A percentile compares a stretch with the other conserved stretches of the same genome.
Conservation (phyloP, 192 early-diverging fungal species). For the Backusella parvicylindrica region DNA sequence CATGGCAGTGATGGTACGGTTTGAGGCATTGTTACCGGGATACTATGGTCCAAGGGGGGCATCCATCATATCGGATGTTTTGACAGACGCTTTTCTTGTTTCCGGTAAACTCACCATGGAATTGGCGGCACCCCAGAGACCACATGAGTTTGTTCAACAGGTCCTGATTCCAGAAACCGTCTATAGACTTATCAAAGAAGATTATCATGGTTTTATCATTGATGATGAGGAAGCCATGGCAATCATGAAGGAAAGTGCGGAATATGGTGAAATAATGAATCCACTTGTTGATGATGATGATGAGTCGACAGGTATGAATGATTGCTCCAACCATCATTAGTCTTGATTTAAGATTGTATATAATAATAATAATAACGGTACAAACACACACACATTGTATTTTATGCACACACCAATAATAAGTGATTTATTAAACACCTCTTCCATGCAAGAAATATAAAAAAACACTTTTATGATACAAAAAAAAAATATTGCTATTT, state of each 20-base stretch:
- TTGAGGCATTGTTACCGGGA: slow-evolving; percentile 46
- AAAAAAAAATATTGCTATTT: not conserved
- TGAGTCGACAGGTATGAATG: too few species aligned
- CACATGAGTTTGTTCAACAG: slow-evolving; percentile 51
- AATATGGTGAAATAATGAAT: slow-evolving; percentile 14
- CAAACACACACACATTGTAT: not conserved
- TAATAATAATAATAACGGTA: not conserved
- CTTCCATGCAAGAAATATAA: not conserved
- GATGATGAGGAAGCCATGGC: not conserved
- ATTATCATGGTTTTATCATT: not conserved
- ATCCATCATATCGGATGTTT: slow-evolving; percentile 23
- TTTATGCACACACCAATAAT: too few species aligned
- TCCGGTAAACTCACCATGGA: slow-evolving; percentile 27
- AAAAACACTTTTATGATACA: not conserved
- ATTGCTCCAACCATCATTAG: too few species aligned
- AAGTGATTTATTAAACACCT: too few species aligned
- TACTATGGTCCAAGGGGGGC: slow-evolving; percentile 54
- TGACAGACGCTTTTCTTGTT: slow-evolving; percentile 33
- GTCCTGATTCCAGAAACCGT: slow-evolving; percentile 50
- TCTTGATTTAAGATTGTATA: not conserved
- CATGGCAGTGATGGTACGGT: slow-evolving; percentile 34
- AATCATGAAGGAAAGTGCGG: slow-evolving; percentile 19
- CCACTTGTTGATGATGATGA: not conserved
- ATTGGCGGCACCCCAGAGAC: slow-evolving; percentile 37
- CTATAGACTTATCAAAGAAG: slow-evolving; percentile 43